These are phyloP conservation scores for Thalassiosira profunda DNA, from an alignment of 108 stramenopile species.

Conservation along the genomic window DNA sequence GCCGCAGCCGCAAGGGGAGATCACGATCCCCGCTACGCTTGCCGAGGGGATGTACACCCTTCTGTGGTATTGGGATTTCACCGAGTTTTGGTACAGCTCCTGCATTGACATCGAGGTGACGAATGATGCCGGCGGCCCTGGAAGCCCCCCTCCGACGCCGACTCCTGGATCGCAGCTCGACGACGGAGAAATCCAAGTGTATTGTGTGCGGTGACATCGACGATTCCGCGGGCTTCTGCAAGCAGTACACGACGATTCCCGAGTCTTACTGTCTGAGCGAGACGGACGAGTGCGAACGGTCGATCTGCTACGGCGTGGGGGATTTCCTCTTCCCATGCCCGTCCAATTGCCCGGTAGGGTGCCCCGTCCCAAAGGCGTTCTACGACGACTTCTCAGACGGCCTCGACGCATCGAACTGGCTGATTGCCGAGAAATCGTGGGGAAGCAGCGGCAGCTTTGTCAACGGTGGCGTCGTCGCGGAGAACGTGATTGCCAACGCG, in stretches of 20 bases:
- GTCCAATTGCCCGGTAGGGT: no score
- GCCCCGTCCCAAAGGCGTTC: no score
- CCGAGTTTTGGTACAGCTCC: slow-evolving; percentile 15
- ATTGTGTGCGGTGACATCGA: background rate
- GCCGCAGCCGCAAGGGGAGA: background rate
- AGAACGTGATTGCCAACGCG: no score
- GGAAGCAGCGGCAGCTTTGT: no score
- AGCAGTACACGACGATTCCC: background rate
- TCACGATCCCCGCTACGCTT: background rate
- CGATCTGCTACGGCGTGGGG: no score
- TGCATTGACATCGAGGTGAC: slow-evolving; percentile 6
- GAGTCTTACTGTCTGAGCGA: background rate
- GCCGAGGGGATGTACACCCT: background rate
- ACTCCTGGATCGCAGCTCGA: background rate
- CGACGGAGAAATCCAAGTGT: background rate
- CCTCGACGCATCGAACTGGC: no score
- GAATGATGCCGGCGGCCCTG: background rate
- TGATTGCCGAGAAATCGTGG: no score
- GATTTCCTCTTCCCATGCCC: no score
- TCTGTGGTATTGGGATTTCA: slow-evolving; percentile 19
- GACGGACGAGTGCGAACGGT: no score
- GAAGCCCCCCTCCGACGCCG: background rate
- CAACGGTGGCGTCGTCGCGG: no score
- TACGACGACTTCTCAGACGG: no score
- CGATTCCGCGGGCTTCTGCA: background rate